Evolutionary conservation across 2,329 filamentous ascomycete genomes (phyloP).

Genomic region (Fusarium nanum): DNA sequence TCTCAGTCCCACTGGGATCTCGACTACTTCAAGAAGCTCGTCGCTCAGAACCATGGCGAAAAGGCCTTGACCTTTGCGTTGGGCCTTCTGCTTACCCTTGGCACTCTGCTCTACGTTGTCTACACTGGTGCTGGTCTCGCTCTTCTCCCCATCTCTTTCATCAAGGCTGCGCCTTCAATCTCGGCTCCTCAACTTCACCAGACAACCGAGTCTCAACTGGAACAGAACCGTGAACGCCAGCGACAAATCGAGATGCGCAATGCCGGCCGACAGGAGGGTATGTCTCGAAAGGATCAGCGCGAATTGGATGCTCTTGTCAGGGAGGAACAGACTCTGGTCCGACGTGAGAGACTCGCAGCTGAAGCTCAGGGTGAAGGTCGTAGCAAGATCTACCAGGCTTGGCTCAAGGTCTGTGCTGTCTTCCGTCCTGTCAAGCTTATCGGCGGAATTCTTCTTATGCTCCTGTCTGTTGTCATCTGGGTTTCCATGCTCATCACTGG

Average conservation of each 20-base stretch:
- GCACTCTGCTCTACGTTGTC: conserved; percentile 85
- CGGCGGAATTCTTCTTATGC: conserved; percentile 80
- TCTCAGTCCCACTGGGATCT: conserved; percentile 78
- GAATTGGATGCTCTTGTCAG: conserved; percentile 88
- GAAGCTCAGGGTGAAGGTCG: conserved; percentile 84
- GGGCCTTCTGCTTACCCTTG: conserved; percentile 87
- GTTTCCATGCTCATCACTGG: conserved; percentile 94
- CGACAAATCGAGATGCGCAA: conserved; percentile 90
- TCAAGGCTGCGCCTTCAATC: conserved; percentile 89
- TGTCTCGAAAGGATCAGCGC: conserved; percentile 86
- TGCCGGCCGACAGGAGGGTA: conserved; percentile 76
- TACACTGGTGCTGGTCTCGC: conserved; percentile 93
- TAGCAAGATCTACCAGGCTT: conserved; percentile 77
- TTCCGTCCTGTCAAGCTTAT: conserved; percentile 91
- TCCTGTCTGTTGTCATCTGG: conserved; percentile 81
- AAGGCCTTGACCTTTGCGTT: conserved; percentile 90
- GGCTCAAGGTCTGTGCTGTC: conserved; percentile 83
- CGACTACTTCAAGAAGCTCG: conserved; percentile 89
- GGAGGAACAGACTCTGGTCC: conserved; percentile 91
- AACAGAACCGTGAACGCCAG: conserved; percentile 90
- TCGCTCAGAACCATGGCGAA: conserved; percentile 85
- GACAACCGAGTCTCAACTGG: conserved; percentile 82
- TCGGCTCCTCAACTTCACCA: conserved; percentile 83
- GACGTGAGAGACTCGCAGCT: conserved; percentile 86
- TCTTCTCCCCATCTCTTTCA: conserved; percentile 87